Evolutionary conservation across 371 early-diverging fungal species (phyloP).

Genomic region (Syncephalastrum monosporum): DNA sequence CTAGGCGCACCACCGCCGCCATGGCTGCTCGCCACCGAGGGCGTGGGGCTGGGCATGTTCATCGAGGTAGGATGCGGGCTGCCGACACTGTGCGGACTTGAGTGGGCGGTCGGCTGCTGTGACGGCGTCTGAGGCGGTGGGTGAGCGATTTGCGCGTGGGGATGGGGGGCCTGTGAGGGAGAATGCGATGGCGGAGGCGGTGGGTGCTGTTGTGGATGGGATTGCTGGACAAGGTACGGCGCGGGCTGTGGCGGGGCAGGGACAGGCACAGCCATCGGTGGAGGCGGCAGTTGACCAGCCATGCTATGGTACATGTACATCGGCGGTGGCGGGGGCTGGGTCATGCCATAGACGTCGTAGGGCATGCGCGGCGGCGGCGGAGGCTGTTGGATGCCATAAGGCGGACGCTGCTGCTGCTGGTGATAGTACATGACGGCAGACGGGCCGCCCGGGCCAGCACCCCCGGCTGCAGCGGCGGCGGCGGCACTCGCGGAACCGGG

Average conservation of each 20-base stretch:
- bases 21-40: slow-evolving; percentile 14
- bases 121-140: not conserved
- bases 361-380: slow-evolving; percentile 15
- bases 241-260: slow-evolving; percentile 15
- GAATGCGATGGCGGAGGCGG: slow-evolving; percentile 10
- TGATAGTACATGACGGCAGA: slow-evolving; percentile 17
- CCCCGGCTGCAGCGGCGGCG: no score
- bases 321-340: slow-evolving; percentile 26
- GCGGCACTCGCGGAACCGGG: slow-evolving; percentile 3
- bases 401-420: slow-evolving; percentile 14
- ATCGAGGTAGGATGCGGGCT: slow-evolving; percentile 13
- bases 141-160: slow-evolving; percentile 7
- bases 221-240: slow-evolving; percentile 1
- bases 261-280: slow-evolving; percentile 14
- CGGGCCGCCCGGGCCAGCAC: slow-evolving; percentile 1
- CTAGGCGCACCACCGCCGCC: slow-evolving; percentile 18
- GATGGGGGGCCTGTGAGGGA: slow-evolving; percentile 4
- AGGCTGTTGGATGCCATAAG: slow-evolving; percentile 7
- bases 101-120: slow-evolving; percentile 6
- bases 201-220: not conserved
- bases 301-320: slow-evolving; percentile 40
- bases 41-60: slow-evolving; percentile 18
- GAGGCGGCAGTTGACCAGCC: slow-evolving; percentile 10
- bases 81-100: slow-evolving; percentile 2
- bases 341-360: slow-evolving; percentile 42